phyloP scores from a whole-genome alignment of 768 basidiomycete species.

The Amanita exitialis region DNA sequence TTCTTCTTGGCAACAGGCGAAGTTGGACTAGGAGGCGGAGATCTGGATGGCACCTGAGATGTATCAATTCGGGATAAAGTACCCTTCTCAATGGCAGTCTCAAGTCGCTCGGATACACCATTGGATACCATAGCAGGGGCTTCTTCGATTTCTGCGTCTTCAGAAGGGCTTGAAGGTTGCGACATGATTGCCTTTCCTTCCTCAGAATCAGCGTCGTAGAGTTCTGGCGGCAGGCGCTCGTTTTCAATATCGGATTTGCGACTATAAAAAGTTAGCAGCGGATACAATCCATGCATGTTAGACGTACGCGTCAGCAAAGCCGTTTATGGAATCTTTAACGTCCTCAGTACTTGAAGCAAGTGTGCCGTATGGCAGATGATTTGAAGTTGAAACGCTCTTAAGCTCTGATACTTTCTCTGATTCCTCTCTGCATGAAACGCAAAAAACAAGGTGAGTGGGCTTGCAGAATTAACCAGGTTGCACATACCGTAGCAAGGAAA shows the following conservation, averaged over 20 bases:
- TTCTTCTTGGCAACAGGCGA: conserved; percentile 52
- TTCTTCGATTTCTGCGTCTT: conserved; percentile 18
- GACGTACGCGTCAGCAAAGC: conserved; percentile 93
- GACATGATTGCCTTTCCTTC: conserved; percentile 60
- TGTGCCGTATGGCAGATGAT: conserved; percentile 71
- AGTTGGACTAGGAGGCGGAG: conserved; percentile 23
- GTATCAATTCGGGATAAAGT: conserved; percentile 7
- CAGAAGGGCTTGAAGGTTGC: conserved; percentile 48
- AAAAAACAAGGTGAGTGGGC: not conserved
- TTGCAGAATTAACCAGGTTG: not conserved
- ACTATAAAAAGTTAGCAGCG: conserved; percentile 25
- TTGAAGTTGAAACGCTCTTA: conserved; percentile 78
- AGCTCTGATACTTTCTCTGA: conserved; percentile 96
- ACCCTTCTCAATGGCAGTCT: conserved; percentile 24
- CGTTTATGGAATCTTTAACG: conserved; percentile 88
- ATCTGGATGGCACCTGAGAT: not conserved
- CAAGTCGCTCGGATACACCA: conserved; percentile 34
- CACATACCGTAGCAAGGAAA: conserved; percentile 85
- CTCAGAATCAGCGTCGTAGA: conserved; percentile 73
- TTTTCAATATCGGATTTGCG: conserved; percentile 99
- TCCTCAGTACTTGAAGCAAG: conserved; percentile 87
- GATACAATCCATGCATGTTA: not conserved
- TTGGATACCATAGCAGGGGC: conserved; percentile 36
- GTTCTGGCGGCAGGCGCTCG: conserved; percentile 93
- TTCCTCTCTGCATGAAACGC: conserved; percentile 61